Evolutionary conservation across 352 stramenopile genomes (phyloP).

Genomic region (Pythium phragmiticola): DNA sequence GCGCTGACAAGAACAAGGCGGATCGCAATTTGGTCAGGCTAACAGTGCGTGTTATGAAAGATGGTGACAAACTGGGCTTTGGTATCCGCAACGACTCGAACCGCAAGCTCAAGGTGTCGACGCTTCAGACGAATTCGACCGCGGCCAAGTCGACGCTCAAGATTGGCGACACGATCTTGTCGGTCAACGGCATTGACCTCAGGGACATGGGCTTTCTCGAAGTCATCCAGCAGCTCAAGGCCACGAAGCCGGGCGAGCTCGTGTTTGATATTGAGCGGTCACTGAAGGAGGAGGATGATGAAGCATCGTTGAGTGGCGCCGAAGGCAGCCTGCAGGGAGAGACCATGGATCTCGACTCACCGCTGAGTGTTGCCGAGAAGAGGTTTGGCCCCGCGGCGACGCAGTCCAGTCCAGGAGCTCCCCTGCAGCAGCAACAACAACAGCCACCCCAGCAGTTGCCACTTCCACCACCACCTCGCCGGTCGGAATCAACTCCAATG

Average conservation of each 20-base stretch:
- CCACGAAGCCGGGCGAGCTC: conserved; percentile 42
- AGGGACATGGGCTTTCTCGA: conserved; percentile 49
- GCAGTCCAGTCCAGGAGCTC: conserved; percentile 9
- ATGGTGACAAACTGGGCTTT: conserved; percentile 62
- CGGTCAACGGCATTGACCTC: conserved; percentile 59
- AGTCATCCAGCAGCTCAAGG: conserved; percentile 62
- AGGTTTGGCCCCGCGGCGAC: conserved; percentile 20
- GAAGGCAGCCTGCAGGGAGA: conserved; percentile 24
- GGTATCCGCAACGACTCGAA: conserved; percentile 61
- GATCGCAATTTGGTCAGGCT: conserved; percentile 23
- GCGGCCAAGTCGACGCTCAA: conserved; percentile 39
- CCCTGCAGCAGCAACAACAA: no score
- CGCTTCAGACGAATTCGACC: conserved; percentile 43
- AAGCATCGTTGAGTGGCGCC: not conserved
- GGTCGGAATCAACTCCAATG: not conserved
- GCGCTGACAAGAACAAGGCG: conserved; percentile 7
- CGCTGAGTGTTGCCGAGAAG: conserved; percentile 21
- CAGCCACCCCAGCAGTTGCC: not conserved
- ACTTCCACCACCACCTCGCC: not conserved
- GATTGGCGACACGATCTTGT: conserved; percentile 67
- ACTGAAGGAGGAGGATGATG: conserved; percentile 23
- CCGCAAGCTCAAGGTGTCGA: conserved; percentile 58
- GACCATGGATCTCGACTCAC: conserved; percentile 26
- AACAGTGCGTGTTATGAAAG: conserved; percentile 46
- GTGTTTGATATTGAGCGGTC: conserved; percentile 59